phyloP scores from a whole-genome alignment of 2,329 filamentous ascomycete species.

The Pseudovirgaria hyperparasitica region DNA sequence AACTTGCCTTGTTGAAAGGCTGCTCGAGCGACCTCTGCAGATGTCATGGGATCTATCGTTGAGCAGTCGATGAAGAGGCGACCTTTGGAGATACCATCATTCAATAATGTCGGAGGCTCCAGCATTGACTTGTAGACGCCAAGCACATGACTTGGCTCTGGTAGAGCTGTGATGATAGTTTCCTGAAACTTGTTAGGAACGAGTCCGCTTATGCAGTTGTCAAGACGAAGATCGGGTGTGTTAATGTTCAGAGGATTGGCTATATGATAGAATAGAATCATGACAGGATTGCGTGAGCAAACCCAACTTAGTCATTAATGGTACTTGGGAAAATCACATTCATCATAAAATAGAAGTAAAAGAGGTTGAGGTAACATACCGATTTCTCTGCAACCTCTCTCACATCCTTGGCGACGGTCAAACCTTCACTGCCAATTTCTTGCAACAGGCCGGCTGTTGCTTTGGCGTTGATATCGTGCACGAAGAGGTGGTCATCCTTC shows the following conservation, averaged over 20 bases:
- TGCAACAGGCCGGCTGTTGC: slow-evolving; percentile 44
- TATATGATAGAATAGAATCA: slow-evolving; percentile 53
- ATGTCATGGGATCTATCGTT: slow-evolving; percentile 86
- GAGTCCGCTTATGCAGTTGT: slow-evolving; percentile 5
- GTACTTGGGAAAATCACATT: slow-evolving; percentile 33
- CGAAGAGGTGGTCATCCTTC: slow-evolving; percentile 45
- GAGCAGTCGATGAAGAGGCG: slow-evolving; percentile 92
- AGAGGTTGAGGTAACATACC: slow-evolving; percentile 34
- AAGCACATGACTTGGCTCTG: slow-evolving; percentile 78
- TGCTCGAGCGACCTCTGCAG: slow-evolving; percentile 59
- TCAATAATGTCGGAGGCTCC: slow-evolving; percentile 40
- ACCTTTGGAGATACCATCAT: slow-evolving; percentile 37
- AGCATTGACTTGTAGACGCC: slow-evolving; percentile 70
- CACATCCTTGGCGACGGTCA: slow-evolving; percentile 44
- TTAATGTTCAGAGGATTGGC: slow-evolving; percentile 57
- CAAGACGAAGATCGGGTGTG: slow-evolving; percentile 2
- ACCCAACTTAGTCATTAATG: slow-evolving; percentile 64
- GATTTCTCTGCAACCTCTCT: slow-evolving; percentile 53
- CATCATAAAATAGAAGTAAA: slow-evolving; percentile 31
- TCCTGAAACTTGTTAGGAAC: slow-evolving; percentile 42
- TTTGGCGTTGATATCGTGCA: slow-evolving; percentile 53
- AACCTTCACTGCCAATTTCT: slow-evolving; percentile 37
- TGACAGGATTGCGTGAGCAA: slow-evolving; percentile 38
- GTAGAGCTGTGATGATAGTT: slow-evolving; percentile 76
- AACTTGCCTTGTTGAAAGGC: slow-evolving; percentile 63